Evolutionary conservation across 495 filamentous ascomycete genomes (phyloP).

Genomic region (Daldinia decipiens): DNA sequence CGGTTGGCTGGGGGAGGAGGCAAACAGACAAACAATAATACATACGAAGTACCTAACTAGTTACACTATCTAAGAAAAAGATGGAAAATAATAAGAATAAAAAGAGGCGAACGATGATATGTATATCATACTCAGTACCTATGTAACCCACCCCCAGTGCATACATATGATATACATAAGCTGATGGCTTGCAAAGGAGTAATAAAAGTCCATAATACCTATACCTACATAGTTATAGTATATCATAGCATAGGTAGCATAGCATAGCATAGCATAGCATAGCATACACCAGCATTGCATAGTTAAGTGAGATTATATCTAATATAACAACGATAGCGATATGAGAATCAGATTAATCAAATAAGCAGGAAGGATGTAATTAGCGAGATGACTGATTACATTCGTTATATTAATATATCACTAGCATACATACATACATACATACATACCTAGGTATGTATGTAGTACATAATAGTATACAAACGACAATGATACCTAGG

Average conservation of each 20-base stretch:
- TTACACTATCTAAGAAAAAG: too few species aligned
- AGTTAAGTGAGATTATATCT: background rate
- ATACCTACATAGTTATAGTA: background rate
- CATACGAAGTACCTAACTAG: too few species aligned
- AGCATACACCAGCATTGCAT: background rate
- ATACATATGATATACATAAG: background rate
- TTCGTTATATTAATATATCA: slow-evolving; percentile 3
- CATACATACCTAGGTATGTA: too few species aligned
- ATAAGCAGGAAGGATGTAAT: slow-evolving; percentile 13
- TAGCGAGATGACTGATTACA: slow-evolving; percentile 11
- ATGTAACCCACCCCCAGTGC: background rate
- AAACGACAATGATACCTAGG: too few species aligned
- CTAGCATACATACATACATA: too few species aligned
- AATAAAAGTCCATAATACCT: slow-evolving; percentile 6
- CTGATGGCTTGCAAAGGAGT: background rate
- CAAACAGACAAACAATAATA: background rate
- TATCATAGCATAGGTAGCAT: background rate
- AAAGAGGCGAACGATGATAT: background rate
- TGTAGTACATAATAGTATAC: too few species aligned
- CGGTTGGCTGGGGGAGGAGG: background rate
- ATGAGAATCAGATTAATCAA: slow-evolving; percentile 1
- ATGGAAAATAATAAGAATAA: background rate
- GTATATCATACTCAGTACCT: background rate
- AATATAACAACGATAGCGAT: background rate
- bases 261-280: background rate